phyloP scores from a whole-genome alignment of 2,329 filamentous ascomycete species.

The Emericellopsis cladophorae region DNA sequence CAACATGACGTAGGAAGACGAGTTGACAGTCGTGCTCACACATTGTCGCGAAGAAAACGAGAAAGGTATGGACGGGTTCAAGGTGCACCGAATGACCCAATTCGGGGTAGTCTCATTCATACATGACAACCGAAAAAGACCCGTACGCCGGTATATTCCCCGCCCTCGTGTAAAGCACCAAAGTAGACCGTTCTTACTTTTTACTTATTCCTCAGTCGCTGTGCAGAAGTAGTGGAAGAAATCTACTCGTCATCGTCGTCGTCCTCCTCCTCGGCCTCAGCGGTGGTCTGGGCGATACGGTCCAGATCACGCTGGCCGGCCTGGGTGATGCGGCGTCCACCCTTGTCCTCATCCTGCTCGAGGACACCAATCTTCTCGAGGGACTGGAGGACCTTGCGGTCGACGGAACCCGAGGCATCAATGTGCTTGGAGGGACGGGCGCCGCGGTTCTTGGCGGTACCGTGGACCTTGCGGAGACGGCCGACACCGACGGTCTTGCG shows the following conservation, averaged over 20 bases:
- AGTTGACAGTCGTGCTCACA: too few relatives aligned
- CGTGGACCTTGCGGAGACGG: constrained; percentile 93
- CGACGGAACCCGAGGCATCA: constrained; percentile 86
- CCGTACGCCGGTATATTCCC: constrained; percentile 9
- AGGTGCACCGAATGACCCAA: constrained; percentile 23
- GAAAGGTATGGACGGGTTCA: constrained; percentile 11
- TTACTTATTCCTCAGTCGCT: not conserved
- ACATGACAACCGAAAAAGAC: constrained; percentile 22
- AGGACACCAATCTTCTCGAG: constrained; percentile 99
- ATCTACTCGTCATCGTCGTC: constrained; percentile 52
- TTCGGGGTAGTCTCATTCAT: constrained; percentile 25
- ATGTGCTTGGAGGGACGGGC: constrained; percentile 86
- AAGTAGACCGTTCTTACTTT: constrained; percentile 6
- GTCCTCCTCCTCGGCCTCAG: constrained; percentile 57
- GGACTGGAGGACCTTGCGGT: constrained; percentile 94
- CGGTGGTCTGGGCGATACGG: constrained; percentile 75
- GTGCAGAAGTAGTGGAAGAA: not conserved
- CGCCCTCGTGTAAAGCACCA: not conserved
- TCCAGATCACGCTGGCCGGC: constrained; percentile 98
- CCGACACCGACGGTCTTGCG: constrained; percentile 99
- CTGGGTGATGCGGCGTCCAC: constrained; percentile 96
- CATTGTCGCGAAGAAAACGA: not conserved
- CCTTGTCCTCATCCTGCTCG: constrained; percentile 96
- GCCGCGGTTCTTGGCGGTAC: constrained; percentile 93
- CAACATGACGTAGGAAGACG: too few relatives aligned